phyloP scores from a whole-genome alignment of 257 asterid species.

The Mentha longifolia region DNA sequence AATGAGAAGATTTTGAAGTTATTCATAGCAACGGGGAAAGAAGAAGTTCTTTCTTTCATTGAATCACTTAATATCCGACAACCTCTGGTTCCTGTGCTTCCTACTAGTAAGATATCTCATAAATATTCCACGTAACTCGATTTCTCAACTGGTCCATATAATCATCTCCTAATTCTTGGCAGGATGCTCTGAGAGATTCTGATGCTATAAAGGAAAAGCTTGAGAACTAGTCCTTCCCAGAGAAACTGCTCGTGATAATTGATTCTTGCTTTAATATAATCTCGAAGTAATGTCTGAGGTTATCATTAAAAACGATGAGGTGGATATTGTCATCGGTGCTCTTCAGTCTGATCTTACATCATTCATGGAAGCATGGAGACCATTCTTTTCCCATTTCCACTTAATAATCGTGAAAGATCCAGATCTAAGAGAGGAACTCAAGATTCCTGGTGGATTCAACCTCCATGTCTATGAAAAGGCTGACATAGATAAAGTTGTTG shows the following conservation, averaged over 20 bases:
- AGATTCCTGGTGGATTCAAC: slow-evolving; percentile 70
- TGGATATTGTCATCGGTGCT: slow-evolving; percentile 72
- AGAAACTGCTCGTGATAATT: slow-evolving; percentile 10
- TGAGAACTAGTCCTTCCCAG: slow-evolving; percentile 26
- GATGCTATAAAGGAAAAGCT: slow-evolving; percentile 31
- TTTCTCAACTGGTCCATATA: slow-evolving; percentile 20
- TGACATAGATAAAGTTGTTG: slow-evolving; percentile 66
- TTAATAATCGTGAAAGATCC: slow-evolving; percentile 86
- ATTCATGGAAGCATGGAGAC: slow-evolving; percentile 88
- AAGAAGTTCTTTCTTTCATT: slow-evolving; percentile 73
- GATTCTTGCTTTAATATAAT: slow-evolving; percentile 15
- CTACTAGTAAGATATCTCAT: slow-evolving; percentile 54
- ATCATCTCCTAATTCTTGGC: slow-evolving; percentile 40
- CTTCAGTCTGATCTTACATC: slow-evolving; percentile 71
- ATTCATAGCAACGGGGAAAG: slow-evolving; percentile 84
- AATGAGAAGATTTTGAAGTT: slow-evolving; percentile 85
- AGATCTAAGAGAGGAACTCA: slow-evolving; percentile 68
- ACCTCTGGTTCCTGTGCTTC: slow-evolving; percentile 56
- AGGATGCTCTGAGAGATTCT: slow-evolving; percentile 85
- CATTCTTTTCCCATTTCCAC: slow-evolving; percentile 78
- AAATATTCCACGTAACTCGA: background rate
- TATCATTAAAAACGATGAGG: slow-evolving; percentile 54
- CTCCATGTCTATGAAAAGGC: slow-evolving; percentile 58
- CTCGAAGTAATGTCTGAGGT: slow-evolving; percentile 51
- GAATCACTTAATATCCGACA: slow-evolving; percentile 72